Evolutionary conservation across 1,284 basidiomycete species (phyloP).

Genomic region (Puccinia polysora): DNA sequence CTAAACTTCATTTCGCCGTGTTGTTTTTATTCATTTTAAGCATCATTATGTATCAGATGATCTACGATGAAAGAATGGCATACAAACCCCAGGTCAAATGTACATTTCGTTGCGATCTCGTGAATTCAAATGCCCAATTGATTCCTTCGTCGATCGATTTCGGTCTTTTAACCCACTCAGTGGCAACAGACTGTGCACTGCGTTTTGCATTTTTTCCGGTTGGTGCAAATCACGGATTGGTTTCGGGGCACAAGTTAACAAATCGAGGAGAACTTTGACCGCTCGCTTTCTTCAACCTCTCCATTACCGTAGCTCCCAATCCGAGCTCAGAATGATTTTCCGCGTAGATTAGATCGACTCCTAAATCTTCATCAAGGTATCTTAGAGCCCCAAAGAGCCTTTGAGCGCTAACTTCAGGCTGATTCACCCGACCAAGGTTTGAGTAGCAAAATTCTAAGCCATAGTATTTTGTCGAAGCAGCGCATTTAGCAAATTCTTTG

Average conservation of each 20-base stretch:
- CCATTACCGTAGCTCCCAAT: conserved; percentile 39
- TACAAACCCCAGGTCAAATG: too few species aligned
- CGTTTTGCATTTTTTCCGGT: too few species aligned
- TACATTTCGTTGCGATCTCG: too few species aligned
- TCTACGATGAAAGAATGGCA: too few species aligned
- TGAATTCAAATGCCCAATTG: too few species aligned
- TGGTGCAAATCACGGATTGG: neutral
- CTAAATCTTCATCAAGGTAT: conserved; percentile 23
- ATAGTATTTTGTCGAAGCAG: neutral
- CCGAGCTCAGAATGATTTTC: conserved; percentile 15
- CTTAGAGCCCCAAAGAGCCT: conserved; percentile 26
- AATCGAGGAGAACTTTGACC: neutral
- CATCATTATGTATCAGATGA: too few species aligned
- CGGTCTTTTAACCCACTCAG: too few species aligned
- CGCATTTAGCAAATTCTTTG: conserved; percentile 10
- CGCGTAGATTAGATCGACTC: conserved; percentile 34
- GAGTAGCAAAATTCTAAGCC: conserved; percentile 9
- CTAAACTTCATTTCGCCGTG: too few species aligned
- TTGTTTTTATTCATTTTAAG: too few species aligned
- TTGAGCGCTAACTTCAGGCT: conserved; percentile 35
- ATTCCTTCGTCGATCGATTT: too few species aligned
- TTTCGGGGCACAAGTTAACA: neutral
- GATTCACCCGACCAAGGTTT: conserved; percentile 11
- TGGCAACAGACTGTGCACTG: too few species aligned
- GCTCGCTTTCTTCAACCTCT: conserved; percentile 34